phyloP scores from a whole-genome alignment of 352 stramenopile species.

The Phytophthora tubulina region DNA sequence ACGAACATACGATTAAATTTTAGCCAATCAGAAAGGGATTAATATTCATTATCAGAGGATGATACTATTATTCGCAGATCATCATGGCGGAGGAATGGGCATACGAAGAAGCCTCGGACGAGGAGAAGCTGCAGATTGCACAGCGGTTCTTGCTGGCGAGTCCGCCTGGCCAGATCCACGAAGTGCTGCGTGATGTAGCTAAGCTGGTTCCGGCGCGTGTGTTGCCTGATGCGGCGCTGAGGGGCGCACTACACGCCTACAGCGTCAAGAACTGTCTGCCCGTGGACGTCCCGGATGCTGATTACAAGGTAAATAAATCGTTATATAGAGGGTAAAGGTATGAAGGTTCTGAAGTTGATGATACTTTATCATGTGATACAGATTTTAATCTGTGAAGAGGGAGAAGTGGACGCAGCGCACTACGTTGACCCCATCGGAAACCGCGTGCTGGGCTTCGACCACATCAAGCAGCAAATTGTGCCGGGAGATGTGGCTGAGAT shows the following conservation, averaged over 20 bases:
- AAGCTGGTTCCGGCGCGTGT: slow-evolving; percentile 83
- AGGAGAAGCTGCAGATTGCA: slow-evolving; percentile 92
- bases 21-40: slow-evolving; percentile 1
- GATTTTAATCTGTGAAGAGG: slow-evolving; percentile 86
- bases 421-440: slow-evolving; percentile 87
- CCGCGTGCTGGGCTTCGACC: slow-evolving; percentile 87
- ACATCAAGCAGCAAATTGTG: slow-evolving; percentile 81
- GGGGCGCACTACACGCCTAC: slow-evolving; percentile 81
- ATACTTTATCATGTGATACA: slow-evolving; percentile 30
- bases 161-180: slow-evolving; percentile 90
- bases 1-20: not conserved
- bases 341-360: slow-evolving; percentile 1
- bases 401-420: slow-evolving; percentile 81
- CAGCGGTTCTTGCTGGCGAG: slow-evolving; percentile 92
- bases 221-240: slow-evolving; percentile 74
- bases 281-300: slow-evolving; percentile 72
- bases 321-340: slow-evolving; percentile 1
- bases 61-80: slow-evolving; percentile 13
- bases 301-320: slow-evolving; percentile 70
- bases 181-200: slow-evolving; percentile 85
- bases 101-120: slow-evolving; percentile 79
- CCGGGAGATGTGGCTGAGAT: slow-evolving; percentile 61
- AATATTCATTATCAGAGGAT: slow-evolving; percentile 5
- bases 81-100: slow-evolving; percentile 74
- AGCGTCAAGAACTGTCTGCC: slow-evolving; percentile 79